phyloP scores from a whole-genome alignment of 257 asterid genomes.

The Petunia axillaris region DNA sequence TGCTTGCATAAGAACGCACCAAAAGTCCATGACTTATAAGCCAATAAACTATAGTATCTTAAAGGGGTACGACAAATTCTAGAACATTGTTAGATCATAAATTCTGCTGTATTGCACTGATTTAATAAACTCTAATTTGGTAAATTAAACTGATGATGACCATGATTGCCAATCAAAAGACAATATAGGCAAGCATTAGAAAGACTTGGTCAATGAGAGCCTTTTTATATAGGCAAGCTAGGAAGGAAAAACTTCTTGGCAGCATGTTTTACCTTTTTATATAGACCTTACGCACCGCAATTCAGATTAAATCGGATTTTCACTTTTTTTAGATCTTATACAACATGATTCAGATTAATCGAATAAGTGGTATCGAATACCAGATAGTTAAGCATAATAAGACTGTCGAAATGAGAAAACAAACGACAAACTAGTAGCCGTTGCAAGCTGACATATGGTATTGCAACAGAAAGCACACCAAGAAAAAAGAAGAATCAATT shows the following conservation, averaged over 20 bases:
- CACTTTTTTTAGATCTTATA: no score
- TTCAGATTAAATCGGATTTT: no score
- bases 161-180: not conserved
- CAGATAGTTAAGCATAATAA: not conserved
- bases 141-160: not conserved
- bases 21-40: not conserved
- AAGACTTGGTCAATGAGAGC: no score
- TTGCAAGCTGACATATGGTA: not conserved
- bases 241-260: no score
- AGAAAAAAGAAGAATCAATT: slow-evolving; percentile 7
- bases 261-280: no score
- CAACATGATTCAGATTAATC: no score
- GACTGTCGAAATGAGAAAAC: not conserved
- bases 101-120: not conserved
- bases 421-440: no score
- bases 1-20: not conserved
- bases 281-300: no score
- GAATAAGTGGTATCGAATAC: no score
- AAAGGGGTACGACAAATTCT: not conserved
- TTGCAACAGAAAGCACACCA: not conserved
- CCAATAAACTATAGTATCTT: not conserved
- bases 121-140: not conserved
- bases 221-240: no score
- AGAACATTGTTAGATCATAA: not conserved
- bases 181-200: not conserved